Evolutionary conservation across 345 rosid species (phyloP), one percentile per base, ranked within the genome.

Genomic region (Streptanthus diversifolius): DNA sequence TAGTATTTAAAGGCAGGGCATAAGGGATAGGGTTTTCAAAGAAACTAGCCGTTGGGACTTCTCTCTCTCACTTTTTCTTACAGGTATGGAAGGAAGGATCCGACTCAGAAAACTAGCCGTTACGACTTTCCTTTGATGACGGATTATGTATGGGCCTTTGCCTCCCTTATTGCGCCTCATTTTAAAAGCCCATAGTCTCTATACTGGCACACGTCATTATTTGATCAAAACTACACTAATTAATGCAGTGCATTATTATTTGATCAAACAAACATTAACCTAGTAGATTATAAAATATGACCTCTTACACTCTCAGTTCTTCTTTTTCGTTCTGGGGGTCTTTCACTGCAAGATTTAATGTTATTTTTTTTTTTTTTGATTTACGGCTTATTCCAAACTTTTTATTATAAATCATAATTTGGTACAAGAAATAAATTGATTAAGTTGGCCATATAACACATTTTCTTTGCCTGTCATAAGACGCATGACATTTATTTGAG

Each of bases 41-140:
- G 14, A 21, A 75, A 51, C 6, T 61, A 68, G 79, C 79, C 79
- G 79, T 75, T 74, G 78, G 13, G 62, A 17, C 21, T 27, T n/a
- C n/a, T n/a, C n/a, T n/a, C n/a, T n/a, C n/a, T n/a, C n/a, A n/a
- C n/a, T n/a, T n/a, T n/a, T n/a, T n/a, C n/a, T n/a, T n/a, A 24
- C 25, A 24, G 1, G 25, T 1, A 24, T 24, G 25, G 25, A 24
- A 24, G 25, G 25, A 63, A 70, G n/a, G n/a, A n/a, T n/a, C n/a
- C n/a, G n/a, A 1, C 51, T 18, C 41, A 6, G 5, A 41, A 63
- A 72, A 72, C 57, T 63, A 72, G 77, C 77, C 71, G 77, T 73
- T 62, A 54, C 1, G 22, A 8, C 15, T 58, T 37, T 10, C 25
- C 24, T 3, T 51, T 0, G 3, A 24, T n/a, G 5, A 24, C 1